Evolutionary conservation across 2,329 filamentous ascomycete species (phyloP).

Genomic region (Alternaria angustiovoidea): DNA sequence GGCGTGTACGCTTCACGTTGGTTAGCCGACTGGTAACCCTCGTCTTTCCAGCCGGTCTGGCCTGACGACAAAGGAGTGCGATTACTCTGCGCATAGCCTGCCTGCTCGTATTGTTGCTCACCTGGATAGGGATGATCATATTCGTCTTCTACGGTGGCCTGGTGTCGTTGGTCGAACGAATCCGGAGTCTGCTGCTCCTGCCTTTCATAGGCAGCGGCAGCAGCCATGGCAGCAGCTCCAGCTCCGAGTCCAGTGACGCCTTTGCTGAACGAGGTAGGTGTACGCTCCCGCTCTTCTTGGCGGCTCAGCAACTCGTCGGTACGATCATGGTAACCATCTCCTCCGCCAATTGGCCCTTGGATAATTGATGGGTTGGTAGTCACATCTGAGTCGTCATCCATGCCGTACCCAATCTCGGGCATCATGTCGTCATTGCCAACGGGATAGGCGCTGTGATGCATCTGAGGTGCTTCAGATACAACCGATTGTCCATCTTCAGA

Average conservation of each 20-base stretch:
- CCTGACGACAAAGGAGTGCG: conserved; percentile 50
- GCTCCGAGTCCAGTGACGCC: conserved; percentile 52
- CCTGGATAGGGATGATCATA: conserved; percentile 43
- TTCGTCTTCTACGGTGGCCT: conserved; percentile 51
- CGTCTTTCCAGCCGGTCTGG: conserved; percentile 71
- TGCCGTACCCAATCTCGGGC: conserved; percentile 76
- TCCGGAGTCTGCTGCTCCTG: conserved; percentile 38
- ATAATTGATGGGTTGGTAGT: conserved; percentile 87
- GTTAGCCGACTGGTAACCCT: conserved; percentile 87
- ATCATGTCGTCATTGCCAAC: conserved; percentile 70
- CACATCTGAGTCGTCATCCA: conserved; percentile 69
- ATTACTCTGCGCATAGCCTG: conserved; percentile 41
- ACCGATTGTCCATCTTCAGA: conserved; percentile 47
- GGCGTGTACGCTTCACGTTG: conserved; percentile 62
- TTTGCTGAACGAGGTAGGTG: conserved; percentile 43
- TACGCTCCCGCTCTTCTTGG: conserved; percentile 47
- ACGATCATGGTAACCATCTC: conserved; percentile 54
- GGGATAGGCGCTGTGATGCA: conserved; percentile 76
- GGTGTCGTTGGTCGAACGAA: conserved; percentile 40
- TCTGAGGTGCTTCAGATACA: conserved; percentile 54
- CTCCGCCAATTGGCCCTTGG: conserved; percentile 73
- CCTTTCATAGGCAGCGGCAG: conserved; percentile 58
- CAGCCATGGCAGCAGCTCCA: conserved; percentile 61
- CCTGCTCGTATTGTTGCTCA: conserved; percentile 47
- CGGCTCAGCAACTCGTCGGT: conserved; percentile 46